Evolutionary conservation across 768 basidiomycete genomes (phyloP).

Genomic region (Pleurotus giganteus): DNA sequence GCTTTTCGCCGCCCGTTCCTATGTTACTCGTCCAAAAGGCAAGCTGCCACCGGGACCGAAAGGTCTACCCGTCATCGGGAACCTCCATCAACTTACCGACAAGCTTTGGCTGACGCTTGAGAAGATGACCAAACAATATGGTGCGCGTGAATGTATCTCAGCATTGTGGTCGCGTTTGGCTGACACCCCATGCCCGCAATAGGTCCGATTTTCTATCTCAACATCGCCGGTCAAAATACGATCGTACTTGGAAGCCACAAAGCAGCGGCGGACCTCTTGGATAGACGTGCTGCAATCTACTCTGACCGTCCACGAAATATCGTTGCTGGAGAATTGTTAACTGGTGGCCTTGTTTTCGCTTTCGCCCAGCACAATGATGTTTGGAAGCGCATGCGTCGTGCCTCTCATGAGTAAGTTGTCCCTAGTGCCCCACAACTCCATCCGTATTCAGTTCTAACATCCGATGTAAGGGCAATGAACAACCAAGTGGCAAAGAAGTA

Average conservation of each 20-base stretch:
- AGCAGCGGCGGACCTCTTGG: slow-evolving; percentile 15
- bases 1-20: slow-evolving; percentile 2
- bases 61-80: slow-evolving; percentile 16
- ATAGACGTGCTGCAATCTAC: slow-evolving; percentile 23
- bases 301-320: slow-evolving; percentile 23
- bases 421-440: not conserved
- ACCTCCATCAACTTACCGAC: slow-evolving; percentile 15
- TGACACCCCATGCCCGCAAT: not conserved
- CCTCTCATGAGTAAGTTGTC: slow-evolving; percentile 15
- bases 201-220: slow-evolving; percentile 15
- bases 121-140: slow-evolving; percentile 20
- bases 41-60: slow-evolving; percentile 19
- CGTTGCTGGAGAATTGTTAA: slow-evolving; percentile 24
- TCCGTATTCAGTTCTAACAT: not conserved
- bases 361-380: slow-evolving; percentile 15
- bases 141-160: slow-evolving; percentile 8
- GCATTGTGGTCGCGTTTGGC: not conserved
- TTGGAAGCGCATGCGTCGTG: slow-evolving; percentile 14
- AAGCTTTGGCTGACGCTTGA: slow-evolving; percentile 16
- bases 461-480: slow-evolving; percentile 15
- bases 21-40: not conserved
- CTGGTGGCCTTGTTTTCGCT: slow-evolving; percentile 15
- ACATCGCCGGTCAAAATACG: slow-evolving; percentile 17
- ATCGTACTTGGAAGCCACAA: slow-evolving; percentile 15
- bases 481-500: slow-evolving; percentile 12